Evolutionary conservation across 2,329 filamentous ascomycete genomes (phyloP).

Genomic region (Sporothrix brasiliensis): DNA sequence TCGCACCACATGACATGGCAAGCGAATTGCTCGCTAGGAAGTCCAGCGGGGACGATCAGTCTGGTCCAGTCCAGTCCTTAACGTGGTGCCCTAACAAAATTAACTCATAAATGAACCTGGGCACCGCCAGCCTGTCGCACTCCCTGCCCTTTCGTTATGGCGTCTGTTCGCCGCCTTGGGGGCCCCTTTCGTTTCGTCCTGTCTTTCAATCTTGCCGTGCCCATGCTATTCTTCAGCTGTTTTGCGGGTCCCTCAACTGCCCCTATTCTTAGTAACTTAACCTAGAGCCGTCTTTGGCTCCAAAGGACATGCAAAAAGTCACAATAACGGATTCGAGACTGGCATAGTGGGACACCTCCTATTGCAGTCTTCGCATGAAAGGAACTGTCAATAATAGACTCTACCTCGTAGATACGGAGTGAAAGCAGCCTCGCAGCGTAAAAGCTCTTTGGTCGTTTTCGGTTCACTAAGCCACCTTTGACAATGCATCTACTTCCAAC

Average conservation of each 20-base stretch:
- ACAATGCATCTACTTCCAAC: not conserved
- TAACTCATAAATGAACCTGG: constrained; percentile 20
- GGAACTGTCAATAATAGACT: not conserved
- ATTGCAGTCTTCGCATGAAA: not conserved
- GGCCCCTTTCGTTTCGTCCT: not conserved
- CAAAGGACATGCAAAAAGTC: constrained; percentile 3
- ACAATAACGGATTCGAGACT: not conserved
- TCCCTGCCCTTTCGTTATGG: not conserved
- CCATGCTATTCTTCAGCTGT: not conserved
- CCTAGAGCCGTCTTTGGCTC: not conserved
- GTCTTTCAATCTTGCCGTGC: not conserved
- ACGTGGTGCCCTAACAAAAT: not conserved
- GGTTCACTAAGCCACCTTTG: not conserved
- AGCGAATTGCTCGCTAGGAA: constrained; percentile 8
- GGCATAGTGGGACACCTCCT: not conserved
- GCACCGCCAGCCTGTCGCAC: not conserved
- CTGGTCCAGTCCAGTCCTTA: constrained; percentile 17
- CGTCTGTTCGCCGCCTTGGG: not conserved
- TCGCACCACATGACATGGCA: not conserved
- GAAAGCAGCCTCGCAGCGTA: not conserved
- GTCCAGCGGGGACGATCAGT: constrained; percentile 17
- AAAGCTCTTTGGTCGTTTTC: not conserved
- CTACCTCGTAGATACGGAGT: no score
- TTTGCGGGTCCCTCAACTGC: not conserved
- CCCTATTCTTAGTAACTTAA: constrained; percentile 25